Evolutionary conservation across 2,329 filamentous ascomycete genomes (phyloP).

Genomic region (Ceratocystis harringtonii): DNA sequence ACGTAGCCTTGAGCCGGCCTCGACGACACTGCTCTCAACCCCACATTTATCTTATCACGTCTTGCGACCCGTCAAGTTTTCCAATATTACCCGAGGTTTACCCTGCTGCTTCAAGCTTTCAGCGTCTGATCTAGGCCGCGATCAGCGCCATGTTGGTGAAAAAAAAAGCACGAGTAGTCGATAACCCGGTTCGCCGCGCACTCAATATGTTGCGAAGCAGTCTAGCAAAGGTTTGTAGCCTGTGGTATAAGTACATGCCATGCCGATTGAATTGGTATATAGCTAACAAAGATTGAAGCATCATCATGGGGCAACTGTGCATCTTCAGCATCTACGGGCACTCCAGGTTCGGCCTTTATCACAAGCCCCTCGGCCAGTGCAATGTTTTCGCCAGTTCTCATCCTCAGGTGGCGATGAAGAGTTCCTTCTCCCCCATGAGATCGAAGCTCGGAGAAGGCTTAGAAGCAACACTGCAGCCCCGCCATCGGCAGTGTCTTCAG

Average conservation of each 20-base stretch:
- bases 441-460: conserved; percentile 9
- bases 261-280: not conserved
- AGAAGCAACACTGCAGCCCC: not conserved
- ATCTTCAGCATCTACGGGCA: conserved; percentile 12
- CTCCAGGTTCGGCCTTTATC: conserved; percentile 9
- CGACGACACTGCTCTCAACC: not conserved
- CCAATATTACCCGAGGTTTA: not conserved
- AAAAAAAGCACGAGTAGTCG: not conserved
- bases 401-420: conserved; percentile 8
- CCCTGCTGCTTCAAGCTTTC: not conserved
- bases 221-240: conserved; percentile 12
- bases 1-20: no score
- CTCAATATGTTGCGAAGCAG: conserved; percentile 13
- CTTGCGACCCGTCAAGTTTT: not conserved
- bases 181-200: not conserved
- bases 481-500: not conserved
- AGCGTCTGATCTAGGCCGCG: not conserved
- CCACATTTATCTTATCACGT: not conserved
- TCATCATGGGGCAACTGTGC: conserved; percentile 15
- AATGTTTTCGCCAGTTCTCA: not conserved
- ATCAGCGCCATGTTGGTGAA: not conserved
- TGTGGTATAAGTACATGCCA: not conserved
- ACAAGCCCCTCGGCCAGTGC: not conserved
- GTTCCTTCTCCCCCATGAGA: conserved; percentile 10
- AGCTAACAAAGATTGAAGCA: conserved; percentile 9